These are phyloP conservation scores for Blastobotrys mokoenaii DNA, from an alignment of 805 yeast genomes.

Conservation along the genomic window DNA sequence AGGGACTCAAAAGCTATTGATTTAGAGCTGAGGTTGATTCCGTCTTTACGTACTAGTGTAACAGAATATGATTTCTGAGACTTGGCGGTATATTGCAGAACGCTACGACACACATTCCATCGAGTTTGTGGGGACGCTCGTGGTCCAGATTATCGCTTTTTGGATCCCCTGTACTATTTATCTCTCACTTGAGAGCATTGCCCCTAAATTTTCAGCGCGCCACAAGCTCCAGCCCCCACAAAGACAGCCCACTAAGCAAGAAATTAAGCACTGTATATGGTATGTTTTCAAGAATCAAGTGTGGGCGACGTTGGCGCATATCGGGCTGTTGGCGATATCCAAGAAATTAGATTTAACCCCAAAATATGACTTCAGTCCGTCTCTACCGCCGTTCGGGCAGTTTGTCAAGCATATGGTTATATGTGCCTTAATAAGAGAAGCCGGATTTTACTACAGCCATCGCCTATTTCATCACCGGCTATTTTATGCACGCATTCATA, in stretches of 20 bases:
- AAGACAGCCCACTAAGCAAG: constrained; percentile 9
- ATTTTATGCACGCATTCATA: constrained; percentile 8
- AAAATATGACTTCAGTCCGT: background rate
- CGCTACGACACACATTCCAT: background rate
- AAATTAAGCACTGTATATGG: constrained; percentile 8
- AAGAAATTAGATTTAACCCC: background rate
- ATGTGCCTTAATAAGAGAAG: constrained; percentile 10
- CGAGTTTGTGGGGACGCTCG: constrained; percentile 1
- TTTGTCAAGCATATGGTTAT: background rate
- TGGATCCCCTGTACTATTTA: constrained; percentile 13
- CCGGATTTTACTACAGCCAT: constrained; percentile 7
- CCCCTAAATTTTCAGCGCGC: constrained; percentile 8
- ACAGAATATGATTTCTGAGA: background rate
- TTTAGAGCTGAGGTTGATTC: too few species aligned
- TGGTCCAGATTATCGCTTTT: constrained; percentile 9
- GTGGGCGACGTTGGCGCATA: background rate
- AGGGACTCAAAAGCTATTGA: too few species aligned
- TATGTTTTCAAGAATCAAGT: constrained; percentile 9
- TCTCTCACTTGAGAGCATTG: background rate
- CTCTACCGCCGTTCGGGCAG: background rate
- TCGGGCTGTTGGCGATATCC: background rate
- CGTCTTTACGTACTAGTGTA: too few species aligned
- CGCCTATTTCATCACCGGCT: constrained; percentile 5
- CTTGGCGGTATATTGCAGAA: constrained; percentile 1
- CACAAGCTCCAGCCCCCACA: constrained; percentile 13